Evolutionary conservation across 192 early-diverging fungal species (phyloP), one percentile per base, ranked within the genome.

Genomic region (Backusella australiensis): DNA sequence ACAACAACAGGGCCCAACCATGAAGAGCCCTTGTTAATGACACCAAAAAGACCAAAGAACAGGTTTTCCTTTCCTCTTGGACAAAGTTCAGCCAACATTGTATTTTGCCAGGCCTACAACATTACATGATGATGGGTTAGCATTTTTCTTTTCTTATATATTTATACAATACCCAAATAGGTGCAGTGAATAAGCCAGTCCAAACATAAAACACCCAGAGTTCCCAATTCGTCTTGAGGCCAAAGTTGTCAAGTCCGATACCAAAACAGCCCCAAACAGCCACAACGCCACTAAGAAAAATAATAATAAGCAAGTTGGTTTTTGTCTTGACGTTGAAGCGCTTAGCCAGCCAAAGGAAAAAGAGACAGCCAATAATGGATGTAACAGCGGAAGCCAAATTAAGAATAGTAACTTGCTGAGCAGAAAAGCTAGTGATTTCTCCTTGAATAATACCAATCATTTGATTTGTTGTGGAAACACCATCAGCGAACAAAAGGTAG

Each of bases 1-100:
- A 90, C 90, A 67, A 94, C 84, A 56, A 94, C 79, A 0, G 93
- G 92, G 7, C 93, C 93, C 35, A 94, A 78, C 91, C 92, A 94
- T 34, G 87, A 81, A 1, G 87, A 87, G 15, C 89, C 91, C 80
- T 93, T 92, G 81, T 94, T 90, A 14, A 90, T 90, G 71, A 91
- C 83, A 68, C 87, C 91, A 75, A 89, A 94, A 7, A 94, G 72
- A 23, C 85, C 85, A 74, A 93, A 94, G 83, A 94, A 93, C 77
- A 91, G 82, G 14, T 89, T 83, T 67, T 93, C 93, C 39, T 83
- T 85, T 26, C 91, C 92, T 34, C 83, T 85, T 0, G 93, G 93
- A 0, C 89, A 69, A 71, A 94, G 78, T 53, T 91, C 87, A 3
- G 88, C 85, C 70, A 90, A 91, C 73, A 93, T 68, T 34, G 87